Base-by-base conservation (phyloP, 805 yeast species). In the Cyberlindnera xishuangbannaensis region DNA sequence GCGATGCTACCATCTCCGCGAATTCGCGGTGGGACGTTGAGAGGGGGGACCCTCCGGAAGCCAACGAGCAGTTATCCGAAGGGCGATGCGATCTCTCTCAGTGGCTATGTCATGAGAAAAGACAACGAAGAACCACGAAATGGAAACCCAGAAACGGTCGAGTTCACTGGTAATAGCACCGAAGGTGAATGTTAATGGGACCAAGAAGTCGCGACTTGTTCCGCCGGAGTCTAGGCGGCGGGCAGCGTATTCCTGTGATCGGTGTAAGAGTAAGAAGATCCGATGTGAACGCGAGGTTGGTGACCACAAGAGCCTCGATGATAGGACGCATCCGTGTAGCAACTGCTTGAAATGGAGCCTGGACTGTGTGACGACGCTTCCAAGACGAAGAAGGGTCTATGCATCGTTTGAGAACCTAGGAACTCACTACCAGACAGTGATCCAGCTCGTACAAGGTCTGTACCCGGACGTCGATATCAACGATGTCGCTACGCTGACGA, bases 391-490 rank as follows among this genome's bases (percentile, higher is more conserved):
- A 37, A 44, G 70, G 13, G 57, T 59, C 17, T 56, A 58, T 36
- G 69, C 67, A 0, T 64, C 70, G 1, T 51, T 64, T 5, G 69
- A 66, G 39, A 63, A 67, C 38, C 51, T 67, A 15, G 60, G 65
- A 1, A 44, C 61, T 7, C 74, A 69, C 43, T 67, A 68, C 39
- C 64, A 60, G 39, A 63, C 69, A 25, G 50, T 69, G 6, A 31
- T 59, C 20, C 50, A 59, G 11, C 39, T 69, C 16, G 61, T 67
- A 3, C 51, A 57, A 7, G 68, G 67, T 0, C 44, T 69, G 5
- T 65, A 63, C 37, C 74, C 73, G 0, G 65, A 66, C 30, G 52
- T 59, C 14, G 73, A 69, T 39, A 56, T 63, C 18, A 61, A 63
- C 41, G 65, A 59, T 34, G 61, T 67, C 24, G 67, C 65, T 25